phyloP scores from a whole-genome alignment of 352 stramenopile genomes.

The Phytophthora tentaculata region DNA sequence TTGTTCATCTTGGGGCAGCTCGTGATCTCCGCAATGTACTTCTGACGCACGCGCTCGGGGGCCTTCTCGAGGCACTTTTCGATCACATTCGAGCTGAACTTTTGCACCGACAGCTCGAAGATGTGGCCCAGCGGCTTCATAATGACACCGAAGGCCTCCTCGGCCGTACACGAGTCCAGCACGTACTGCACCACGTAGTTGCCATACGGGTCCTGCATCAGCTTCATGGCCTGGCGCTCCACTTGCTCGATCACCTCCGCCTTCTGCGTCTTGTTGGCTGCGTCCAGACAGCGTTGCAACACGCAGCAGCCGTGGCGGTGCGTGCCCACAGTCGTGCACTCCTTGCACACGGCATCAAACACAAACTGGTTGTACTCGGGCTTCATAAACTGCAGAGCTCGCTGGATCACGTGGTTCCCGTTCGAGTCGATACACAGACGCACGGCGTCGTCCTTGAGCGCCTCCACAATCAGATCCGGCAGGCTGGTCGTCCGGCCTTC shows the following conservation, averaged over 20 bases:
- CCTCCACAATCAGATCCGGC: slow-evolving; percentile 94
- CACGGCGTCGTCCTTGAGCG: slow-evolving; percentile 94
- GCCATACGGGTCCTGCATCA: slow-evolving; percentile 93
- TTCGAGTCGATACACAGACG: slow-evolving; percentile 97
- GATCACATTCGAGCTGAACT: slow-evolving; percentile 99
- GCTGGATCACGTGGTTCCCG: slow-evolving; percentile 98
- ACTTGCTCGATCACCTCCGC: slow-evolving; percentile 92
- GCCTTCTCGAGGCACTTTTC: slow-evolving; percentile 98
- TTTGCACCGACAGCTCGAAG: slow-evolving; percentile 96
- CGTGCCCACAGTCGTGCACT: slow-evolving; percentile 95
- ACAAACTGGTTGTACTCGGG: slow-evolving; percentile 96
- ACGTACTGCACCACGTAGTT: slow-evolving; percentile 95
- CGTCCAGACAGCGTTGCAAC: slow-evolving; percentile 96
- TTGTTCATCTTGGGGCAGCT: slow-evolving; percentile 89
- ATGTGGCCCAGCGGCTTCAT: slow-evolving; percentile 92
- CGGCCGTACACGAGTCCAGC: slow-evolving; percentile 84
- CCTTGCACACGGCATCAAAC: slow-evolving; percentile 96
- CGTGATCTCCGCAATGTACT: slow-evolving; percentile 83
- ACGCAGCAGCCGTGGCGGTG: slow-evolving; percentile 98
- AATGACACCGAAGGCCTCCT: slow-evolving; percentile 85
- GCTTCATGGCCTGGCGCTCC: slow-evolving; percentile 96
- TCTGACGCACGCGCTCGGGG: slow-evolving; percentile 69
- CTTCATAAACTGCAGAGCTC: slow-evolving; percentile 95
- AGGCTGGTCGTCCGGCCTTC: slow-evolving; percentile 49
- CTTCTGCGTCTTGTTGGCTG: slow-evolving; percentile 89